Conservation (phyloP, 306 rosid species). For the Prunus mira region DNA sequence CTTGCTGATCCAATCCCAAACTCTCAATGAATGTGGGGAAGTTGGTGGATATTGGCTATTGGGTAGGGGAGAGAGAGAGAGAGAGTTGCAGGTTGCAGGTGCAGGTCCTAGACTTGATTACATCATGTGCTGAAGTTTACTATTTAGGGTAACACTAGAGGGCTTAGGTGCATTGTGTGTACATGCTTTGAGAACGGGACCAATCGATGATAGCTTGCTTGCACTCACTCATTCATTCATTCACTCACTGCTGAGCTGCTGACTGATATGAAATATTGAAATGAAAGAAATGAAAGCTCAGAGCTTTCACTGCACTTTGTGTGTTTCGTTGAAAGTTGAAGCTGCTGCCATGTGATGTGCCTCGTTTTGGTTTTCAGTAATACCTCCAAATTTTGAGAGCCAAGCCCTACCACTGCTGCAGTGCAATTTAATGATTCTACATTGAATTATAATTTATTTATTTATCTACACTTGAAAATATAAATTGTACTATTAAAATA, state of each 20-base stretch:
- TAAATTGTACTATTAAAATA: no score
- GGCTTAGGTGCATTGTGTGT: conserved; percentile 15
- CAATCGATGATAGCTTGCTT: conserved; percentile 16
- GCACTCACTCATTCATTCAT: conserved; percentile 30
- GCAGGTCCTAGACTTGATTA: background rate
- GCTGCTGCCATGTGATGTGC: conserved; percentile 12
- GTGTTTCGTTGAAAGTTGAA: conserved; percentile 9
- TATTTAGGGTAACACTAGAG: conserved; percentile 35
- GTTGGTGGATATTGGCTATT: no score
- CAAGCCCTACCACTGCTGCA: background rate
- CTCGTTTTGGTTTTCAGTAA: conserved; percentile 26
- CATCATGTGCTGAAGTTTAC: conserved; percentile 25
- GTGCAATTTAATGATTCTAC: conserved; percentile 22
- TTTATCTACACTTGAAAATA: background rate
- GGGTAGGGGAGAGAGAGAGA: background rate
- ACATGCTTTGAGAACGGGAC: conserved; percentile 36
- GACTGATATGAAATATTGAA: conserved; percentile 34
- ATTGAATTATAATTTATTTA: background rate
- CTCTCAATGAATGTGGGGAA: background rate
- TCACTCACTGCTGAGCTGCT: conserved; percentile 9
- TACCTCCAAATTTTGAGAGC: conserved; percentile 35
- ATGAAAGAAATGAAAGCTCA: conserved; percentile 38
- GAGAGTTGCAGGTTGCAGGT: conserved; percentile 9
- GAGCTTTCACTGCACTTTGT: conserved; percentile 39
- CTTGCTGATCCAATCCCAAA: background rate